phyloP scores from a whole-genome alignment of 305 asterid species.

The Fraxinus nigra region DNA sequence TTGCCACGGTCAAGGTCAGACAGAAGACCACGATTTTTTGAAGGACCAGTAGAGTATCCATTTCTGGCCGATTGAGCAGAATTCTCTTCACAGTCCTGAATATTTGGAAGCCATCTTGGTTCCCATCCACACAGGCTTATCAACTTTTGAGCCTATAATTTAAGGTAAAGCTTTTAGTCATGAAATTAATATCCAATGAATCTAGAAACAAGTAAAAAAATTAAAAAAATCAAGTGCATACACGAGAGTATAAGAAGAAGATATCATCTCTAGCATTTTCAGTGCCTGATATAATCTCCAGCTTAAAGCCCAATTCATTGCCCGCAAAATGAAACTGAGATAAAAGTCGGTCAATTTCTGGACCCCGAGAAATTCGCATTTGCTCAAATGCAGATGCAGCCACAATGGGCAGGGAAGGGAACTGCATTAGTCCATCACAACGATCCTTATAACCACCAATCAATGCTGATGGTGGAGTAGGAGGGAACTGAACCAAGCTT shows the following conservation, averaged over 20 bases:
- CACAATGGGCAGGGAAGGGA: slow-evolving; percentile 81
- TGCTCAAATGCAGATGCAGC: slow-evolving; percentile 79
- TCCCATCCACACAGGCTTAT: slow-evolving; percentile 99
- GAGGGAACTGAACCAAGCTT: slow-evolving; percentile 97
- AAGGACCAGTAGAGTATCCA: slow-evolving; percentile 75
- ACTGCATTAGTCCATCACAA: slow-evolving; percentile 95
- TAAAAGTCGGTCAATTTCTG: slow-evolving; percentile 87
- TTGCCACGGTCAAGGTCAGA: slow-evolving; percentile 80
- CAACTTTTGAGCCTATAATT: slow-evolving; percentile 82
- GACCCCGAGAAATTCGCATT: slow-evolving; percentile 62
- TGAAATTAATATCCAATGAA: slow-evolving; percentile 10
- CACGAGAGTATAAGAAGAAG: slow-evolving; percentile 67
- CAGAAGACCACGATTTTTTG: slow-evolving; percentile 57
- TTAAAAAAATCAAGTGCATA: slow-evolving; percentile 31
- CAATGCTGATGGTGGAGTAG: slow-evolving; percentile 96
- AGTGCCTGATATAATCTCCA: slow-evolving; percentile 57
- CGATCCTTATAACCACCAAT: slow-evolving; percentile 98
- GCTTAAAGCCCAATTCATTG: slow-evolving; percentile 68
- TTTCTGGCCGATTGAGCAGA: slow-evolving; percentile 97
- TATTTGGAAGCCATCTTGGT: slow-evolving; percentile 98
- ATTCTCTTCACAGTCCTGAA: slow-evolving; percentile 97
- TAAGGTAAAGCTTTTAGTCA: slow-evolving; percentile 10
- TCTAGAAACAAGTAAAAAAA: slow-evolving; percentile 11
- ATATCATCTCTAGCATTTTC: slow-evolving; percentile 69
- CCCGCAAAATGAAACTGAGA: slow-evolving; percentile 61